These are phyloP conservation scores for Backusella luteola DNA, from an alignment of 192 early-diverging fungal species.

Conservation along the genomic window DNA sequence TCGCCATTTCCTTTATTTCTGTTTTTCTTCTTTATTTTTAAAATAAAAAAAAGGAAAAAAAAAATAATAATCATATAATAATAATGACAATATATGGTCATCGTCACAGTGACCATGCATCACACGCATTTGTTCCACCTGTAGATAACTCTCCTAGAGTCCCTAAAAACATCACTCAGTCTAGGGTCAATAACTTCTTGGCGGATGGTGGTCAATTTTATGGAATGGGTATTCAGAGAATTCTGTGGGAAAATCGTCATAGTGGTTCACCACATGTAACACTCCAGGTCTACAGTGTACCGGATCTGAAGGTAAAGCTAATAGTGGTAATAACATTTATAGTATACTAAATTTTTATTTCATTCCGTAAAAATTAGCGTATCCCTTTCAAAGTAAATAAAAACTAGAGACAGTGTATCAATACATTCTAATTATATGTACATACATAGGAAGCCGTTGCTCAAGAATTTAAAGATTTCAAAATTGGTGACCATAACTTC, in stretches of 20 bases:
- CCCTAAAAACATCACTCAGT: conserved; percentile 66
- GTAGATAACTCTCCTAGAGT: conserved; percentile 40
- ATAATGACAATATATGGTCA: conserved; percentile 16
- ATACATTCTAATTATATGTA: background rate
- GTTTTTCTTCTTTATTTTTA: background rate
- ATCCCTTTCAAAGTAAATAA: conserved; percentile 35
- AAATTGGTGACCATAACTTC: conserved; percentile 9
- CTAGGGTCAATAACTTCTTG: conserved; percentile 73
- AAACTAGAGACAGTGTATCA: background rate
- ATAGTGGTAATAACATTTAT: conserved; percentile 57
- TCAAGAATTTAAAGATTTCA: conserved; percentile 14
- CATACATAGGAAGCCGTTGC: conserved; percentile 19
- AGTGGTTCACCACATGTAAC: conserved; percentile 46
- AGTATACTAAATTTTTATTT: conserved; percentile 46
- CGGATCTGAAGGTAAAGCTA: conserved; percentile 59
- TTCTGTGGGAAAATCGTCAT: conserved; percentile 46
- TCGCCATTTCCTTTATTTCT: background rate
- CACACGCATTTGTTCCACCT: background rate
- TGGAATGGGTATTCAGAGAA: conserved; percentile 49
- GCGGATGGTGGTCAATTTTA: conserved; percentile 38
- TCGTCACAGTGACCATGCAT: background rate
- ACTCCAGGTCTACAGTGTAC: conserved; percentile 62
- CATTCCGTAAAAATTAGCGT: conserved; percentile 14
- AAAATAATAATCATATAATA: background rate
- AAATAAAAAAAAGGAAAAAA: background rate